Percentiles rank a stretch among this genome's conserved stretches.
These are phyloP conservation scores for Vanderwaltozyma yarrowii DNA, from an alignment of 805 yeast species.

Conservation along the genomic window DNA sequence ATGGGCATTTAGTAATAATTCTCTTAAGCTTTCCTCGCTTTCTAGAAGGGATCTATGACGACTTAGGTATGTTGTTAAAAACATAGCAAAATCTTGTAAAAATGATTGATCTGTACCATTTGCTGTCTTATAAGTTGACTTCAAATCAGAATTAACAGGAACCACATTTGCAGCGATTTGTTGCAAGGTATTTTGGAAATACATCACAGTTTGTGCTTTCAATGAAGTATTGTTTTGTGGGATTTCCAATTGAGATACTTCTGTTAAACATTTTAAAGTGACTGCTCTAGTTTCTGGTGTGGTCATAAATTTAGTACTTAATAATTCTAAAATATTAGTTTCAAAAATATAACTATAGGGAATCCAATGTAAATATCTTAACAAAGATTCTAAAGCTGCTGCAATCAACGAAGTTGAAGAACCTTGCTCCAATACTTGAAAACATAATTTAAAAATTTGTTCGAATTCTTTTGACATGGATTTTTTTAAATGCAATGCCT, in stretches of 20 bases:
- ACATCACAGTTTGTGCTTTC: constrained; percentile 43
- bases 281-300: constrained; percentile 74
- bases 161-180: constrained; percentile 53
- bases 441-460: constrained; percentile 87
- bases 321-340: constrained; percentile 63
- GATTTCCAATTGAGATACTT: constrained; percentile 62
- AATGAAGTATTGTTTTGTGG: constrained; percentile 37
- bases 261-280: constrained; percentile 87
- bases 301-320: constrained; percentile 65
- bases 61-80: constrained; percentile 70
- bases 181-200: constrained; percentile 67
- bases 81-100: constrained; percentile 91
- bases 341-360: constrained; percentile 85
- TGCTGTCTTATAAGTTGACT: constrained; percentile 61
- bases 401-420: constrained; percentile 71
- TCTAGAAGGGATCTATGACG: constrained; percentile 65
- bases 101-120: constrained; percentile 82
- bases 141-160: constrained; percentile 65
- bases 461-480: constrained; percentile 86
- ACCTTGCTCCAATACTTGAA: constrained; percentile 84
- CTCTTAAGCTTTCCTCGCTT: constrained; percentile 40
- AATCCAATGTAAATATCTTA: constrained; percentile 89
- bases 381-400: constrained; percentile 73
- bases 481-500: constrained; percentile 69
- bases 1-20: constrained; percentile 61